Percentiles rank a stretch among this genome's conserved stretches.
These are phyloP conservation scores for Daldinia loculata DNA, from an alignment of 495 filamentous ascomycete species.

Conservation along the genomic window DNA sequence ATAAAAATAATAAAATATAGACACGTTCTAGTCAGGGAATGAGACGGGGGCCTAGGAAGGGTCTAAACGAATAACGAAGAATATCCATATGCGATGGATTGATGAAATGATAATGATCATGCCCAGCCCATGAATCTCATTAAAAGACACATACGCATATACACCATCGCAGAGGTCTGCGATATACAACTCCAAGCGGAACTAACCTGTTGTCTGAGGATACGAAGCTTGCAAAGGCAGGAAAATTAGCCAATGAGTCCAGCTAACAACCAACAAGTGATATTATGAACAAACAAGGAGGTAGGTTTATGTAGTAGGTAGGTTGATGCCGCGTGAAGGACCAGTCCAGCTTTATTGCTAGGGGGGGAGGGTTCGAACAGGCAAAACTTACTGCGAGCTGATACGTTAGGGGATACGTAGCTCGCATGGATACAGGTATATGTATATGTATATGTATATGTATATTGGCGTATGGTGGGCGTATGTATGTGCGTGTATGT, in stretches of 20 bases:
- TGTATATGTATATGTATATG: constrained; percentile 13
- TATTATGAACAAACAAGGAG: constrained; percentile 3
- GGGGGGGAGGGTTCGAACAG: constrained; percentile 11
- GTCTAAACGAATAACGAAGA: constrained; percentile 26
- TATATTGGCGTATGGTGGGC: constrained; percentile 2
- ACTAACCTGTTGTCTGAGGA: constrained; percentile 29
- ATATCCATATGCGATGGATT: constrained; percentile 13
- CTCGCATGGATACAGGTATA: constrained; percentile 1
- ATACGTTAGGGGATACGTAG: constrained; percentile 12
- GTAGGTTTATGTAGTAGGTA: background rate
- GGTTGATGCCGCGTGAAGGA: constrained; percentile 10
- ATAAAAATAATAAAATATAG: constrained; percentile 23
- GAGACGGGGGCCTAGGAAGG: constrained; percentile 17
- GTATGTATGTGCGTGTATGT: constrained; percentile 8
- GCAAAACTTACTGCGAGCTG: constrained; percentile 13
- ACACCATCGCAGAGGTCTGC: background rate
- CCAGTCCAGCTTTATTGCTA: constrained; percentile 14
- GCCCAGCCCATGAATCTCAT: constrained; percentile 13
- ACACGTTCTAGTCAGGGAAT: constrained; percentile 26
- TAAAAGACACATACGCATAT: constrained; percentile 19
- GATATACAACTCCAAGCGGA: constrained; percentile 13
- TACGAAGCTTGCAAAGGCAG: constrained; percentile 16
- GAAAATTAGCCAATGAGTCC: background rate
- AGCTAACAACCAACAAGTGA: constrained; percentile 25
- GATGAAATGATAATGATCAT: constrained; percentile 24